phyloP scores from a whole-genome alignment of 169 alveolate species.

The Cryptosporidium viatorum region DNA sequence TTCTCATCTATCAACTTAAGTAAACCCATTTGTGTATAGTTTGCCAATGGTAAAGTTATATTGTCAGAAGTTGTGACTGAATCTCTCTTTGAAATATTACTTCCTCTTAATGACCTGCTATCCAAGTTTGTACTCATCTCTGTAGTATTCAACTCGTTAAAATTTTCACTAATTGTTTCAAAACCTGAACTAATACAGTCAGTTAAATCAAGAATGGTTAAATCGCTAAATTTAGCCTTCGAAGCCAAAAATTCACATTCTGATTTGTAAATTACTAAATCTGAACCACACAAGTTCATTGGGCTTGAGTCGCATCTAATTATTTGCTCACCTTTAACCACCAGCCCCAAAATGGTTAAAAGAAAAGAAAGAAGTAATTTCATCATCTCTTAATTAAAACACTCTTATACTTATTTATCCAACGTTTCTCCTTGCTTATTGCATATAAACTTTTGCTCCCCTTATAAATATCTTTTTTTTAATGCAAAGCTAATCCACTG shows the following conservation, averaged over 20 bases:
- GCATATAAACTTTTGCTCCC: neutral
- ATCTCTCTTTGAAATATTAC: neutral
- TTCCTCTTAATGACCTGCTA: constrained; percentile 14
- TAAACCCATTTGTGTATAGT: neutral
- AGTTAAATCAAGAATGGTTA: constrained; percentile 21
- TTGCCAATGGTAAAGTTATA: neutral
- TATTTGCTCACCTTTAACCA: neutral
- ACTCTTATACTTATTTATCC: neutral
- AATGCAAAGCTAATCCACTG: neutral
- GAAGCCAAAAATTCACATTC: constrained; percentile 53
- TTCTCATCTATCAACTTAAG: neutral
- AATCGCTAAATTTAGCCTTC: neutral
- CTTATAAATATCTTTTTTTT: neutral
- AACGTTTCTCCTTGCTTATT: neutral
- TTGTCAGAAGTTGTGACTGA: neutral
- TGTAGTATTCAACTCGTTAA: neutral
- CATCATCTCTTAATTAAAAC: neutral
- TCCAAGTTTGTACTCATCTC: neutral
- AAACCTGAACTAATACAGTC: constrained; percentile 16
- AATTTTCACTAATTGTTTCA: neutral
- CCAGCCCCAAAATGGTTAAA: neutral
- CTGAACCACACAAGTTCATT: constrained; percentile 46
- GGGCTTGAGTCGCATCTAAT: constrained; percentile 2
- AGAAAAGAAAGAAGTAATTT: neutral
- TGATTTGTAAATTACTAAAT: constrained; percentile 7